Conservation (phyloP, 2,329 filamentous ascomycete species). For the Ascocoryne sarcoides region DNA sequence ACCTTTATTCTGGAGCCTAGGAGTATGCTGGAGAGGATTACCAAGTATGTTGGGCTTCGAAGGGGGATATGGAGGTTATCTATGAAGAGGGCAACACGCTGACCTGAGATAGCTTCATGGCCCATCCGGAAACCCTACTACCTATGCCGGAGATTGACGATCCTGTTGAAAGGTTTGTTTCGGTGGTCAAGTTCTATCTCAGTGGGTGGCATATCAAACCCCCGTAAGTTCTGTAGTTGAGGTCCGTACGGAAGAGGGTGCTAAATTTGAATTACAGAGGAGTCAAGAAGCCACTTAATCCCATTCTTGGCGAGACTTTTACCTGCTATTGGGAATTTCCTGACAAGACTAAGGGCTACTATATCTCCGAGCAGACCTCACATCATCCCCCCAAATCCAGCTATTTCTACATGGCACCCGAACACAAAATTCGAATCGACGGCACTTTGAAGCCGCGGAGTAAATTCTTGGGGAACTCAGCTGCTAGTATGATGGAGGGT, state of each 20-base stretch:
- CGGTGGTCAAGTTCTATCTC: slow-evolving; percentile 95
- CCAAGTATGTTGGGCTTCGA: slow-evolving; percentile 79
- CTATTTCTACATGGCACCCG: slow-evolving; percentile 97
- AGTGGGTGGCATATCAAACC: slow-evolving; percentile 99
- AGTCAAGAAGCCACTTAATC: slow-evolving; percentile 97
- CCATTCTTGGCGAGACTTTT: slow-evolving; percentile 89
- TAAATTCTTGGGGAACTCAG: slow-evolving; percentile 93
- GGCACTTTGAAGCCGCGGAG: slow-evolving; percentile 91
- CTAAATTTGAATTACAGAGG: slow-evolving; percentile 46
- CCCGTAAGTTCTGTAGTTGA: slow-evolving; percentile 51
- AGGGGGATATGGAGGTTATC: background rate
- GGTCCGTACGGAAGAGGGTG: background rate
- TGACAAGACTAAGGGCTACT: slow-evolving; percentile 80
- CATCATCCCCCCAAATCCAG: slow-evolving; percentile 98
- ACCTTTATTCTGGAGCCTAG: slow-evolving; percentile 97
- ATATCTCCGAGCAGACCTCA: slow-evolving; percentile 94
- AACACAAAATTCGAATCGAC: slow-evolving; percentile 90
- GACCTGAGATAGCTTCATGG: slow-evolving; percentile 73
- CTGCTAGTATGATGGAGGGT: slow-evolving; percentile 96
- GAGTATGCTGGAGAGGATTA: slow-evolving; percentile 97
- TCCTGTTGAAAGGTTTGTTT: slow-evolving; percentile 79
- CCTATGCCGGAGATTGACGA: slow-evolving; percentile 83
- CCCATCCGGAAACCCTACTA: slow-evolving; percentile 90
- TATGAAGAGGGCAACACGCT: slow-evolving; percentile 1
- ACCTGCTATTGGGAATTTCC: slow-evolving; percentile 93